Evolutionary conservation across 2,329 filamentous ascomycete species (phyloP), one percentile per base, ranked within the genome.

Genomic region (Sporothrix phasma): DNA sequence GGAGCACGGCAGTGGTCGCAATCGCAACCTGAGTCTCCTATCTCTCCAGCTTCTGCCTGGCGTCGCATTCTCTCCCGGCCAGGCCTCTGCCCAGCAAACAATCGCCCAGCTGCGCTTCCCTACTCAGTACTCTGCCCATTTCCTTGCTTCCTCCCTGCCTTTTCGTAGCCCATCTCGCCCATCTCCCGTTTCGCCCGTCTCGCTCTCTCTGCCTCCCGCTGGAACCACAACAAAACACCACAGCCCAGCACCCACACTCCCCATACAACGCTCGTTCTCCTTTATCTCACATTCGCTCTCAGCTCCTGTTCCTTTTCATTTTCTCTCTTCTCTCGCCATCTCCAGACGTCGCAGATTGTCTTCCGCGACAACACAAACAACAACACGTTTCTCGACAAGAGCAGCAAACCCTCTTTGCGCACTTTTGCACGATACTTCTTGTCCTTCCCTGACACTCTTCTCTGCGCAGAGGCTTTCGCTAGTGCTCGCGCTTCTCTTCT

Each of bases 401-500:
- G n/a, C 31, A 31, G 24, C 34, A 43, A 45, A 39, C 49, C 43
- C 31, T 53, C 58, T 45, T 61, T 65, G 43, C 45, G 19, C 61
- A 47, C 39, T 53, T 47, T 59, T 37, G 61, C 54, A 13, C 63
- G 24, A 59, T 56, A 17, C 53, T 43, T 46, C 63, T 68, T 70
- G 67, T 43, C 49, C 29, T 66, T 37, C 54, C 62, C 67, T 65
- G 24, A 26, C 47, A 47, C 65, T 66, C 66, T 69, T 58, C 66
- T 58, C 51, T 54, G 67, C 64, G 67, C 67, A 71, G 73, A 75
- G 73, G 71, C 74, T 76, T 75, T 81, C 67, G 73, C 72, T 82
- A 81, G 80, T 76, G 74, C 76, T 82, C 78, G 78, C 72, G 69
- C 71, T 37, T 11, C 34, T 3, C 61, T 54, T 24, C 39, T 54